Evolutionary conservation across 768 basidiomycete genomes (phyloP), one percentile per base, ranked within the genome.

Genomic region (Gymnopilus junonius): DNA sequence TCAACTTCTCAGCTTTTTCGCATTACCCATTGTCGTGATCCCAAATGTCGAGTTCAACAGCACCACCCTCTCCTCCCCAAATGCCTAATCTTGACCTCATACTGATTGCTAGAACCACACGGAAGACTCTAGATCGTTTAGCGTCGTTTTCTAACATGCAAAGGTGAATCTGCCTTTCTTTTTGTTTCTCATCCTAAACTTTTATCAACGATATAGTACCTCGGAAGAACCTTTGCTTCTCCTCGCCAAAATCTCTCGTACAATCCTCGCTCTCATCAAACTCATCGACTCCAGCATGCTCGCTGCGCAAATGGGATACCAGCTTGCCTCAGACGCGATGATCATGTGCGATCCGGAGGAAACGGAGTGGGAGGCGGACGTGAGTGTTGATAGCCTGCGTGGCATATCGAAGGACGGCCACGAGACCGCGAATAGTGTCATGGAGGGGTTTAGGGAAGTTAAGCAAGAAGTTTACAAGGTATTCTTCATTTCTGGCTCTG

Each of bases 401-500:
- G 61, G 65, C 7, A 68, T 76, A 21, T 75, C 76, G 17, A 65
- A 63, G 14, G 70, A 71, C 10, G 76, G 75, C 10, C 65, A 69
- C 2, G 65, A 70, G 11, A 65, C 71, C 55, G 75, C 76, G 4
- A 59, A 71, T 37, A 70, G 70, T 39, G 70, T 72, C 25, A 65
- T 58, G 27, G 63, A 67, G 8, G 69, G 72, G 0, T 77, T 79
- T 55, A 71, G 68, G 40, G 73, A 75, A 34, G 71, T 75, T n/a
- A 67, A 71, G 45, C 79, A 80, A 65, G 75, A 77, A 35, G 65
- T 79, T 11, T 79, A 76, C 62, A 76, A 75, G 69, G 79, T 78
- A n/a, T 21, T 70, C 55, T 21, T 23, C 4, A 32, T 2, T 55
- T 51, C 48, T n/a, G 31, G 7, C 40, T 60, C 14, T 55, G 20